These are phyloP conservation scores for Phytopythium aichiense DNA, from an alignment of 352 stramenopile species.

Conservation along the genomic window DNA sequence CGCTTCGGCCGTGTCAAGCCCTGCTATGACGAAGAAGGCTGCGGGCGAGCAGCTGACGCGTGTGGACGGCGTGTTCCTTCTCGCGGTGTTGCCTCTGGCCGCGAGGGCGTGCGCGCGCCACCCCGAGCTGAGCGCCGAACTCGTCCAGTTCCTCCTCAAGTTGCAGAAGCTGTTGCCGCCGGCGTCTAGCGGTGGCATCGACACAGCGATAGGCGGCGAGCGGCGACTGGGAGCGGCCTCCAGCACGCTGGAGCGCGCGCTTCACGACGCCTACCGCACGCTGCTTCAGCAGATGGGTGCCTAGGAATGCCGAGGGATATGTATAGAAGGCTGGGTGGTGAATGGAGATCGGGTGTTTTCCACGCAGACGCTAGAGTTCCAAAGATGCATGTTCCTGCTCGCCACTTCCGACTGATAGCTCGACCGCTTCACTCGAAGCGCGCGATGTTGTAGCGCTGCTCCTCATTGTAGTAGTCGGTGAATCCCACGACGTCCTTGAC, in stretches of 20 bases:
- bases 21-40: neutral
- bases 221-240: neutral
- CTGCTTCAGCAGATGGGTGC: constrained; percentile 3
- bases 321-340: neutral
- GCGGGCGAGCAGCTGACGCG: constrained; percentile 1
- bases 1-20: neutral
- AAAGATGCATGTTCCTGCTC: no score
- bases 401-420: no score
- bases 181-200: constrained; percentile 14
- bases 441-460: constrained; percentile 47
- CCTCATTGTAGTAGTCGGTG: constrained; percentile 88
- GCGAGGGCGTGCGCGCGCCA: constrained; percentile 44
- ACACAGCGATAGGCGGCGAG: constrained; percentile 10
- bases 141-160: constrained; percentile 67
- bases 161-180: constrained; percentile 48
- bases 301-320: neutral
- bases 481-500: constrained; percentile 94
- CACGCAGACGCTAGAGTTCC: no score
- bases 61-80: constrained; percentile 30
- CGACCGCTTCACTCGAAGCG: constrained; percentile 3
- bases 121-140: constrained; percentile 46
- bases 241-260: constrained; percentile 1
- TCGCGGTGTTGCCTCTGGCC: constrained; percentile 40
- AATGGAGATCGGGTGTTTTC: neutral
- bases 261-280: constrained; percentile 8